phyloP scores from a whole-genome alignment of 2,329 filamentous ascomycete genomes.

The Ophiostoma quercus region DNA sequence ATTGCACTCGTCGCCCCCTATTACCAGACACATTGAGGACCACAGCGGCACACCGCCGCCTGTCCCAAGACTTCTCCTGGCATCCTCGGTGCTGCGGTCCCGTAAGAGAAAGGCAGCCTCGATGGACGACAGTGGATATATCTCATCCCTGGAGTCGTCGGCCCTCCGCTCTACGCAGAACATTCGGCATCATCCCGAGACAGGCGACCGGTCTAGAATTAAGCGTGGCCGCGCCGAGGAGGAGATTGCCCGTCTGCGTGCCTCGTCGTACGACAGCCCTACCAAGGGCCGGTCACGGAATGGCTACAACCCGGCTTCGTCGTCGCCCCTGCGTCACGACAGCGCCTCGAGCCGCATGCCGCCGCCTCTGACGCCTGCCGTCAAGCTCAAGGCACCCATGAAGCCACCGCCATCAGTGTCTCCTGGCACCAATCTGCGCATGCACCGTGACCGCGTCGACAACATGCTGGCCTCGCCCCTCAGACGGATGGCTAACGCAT shows the following conservation, averaged over 20 bases:
- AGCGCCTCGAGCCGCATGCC: slow-evolving; percentile 51
- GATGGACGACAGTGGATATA: slow-evolving; percentile 92
- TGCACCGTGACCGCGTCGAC: slow-evolving; percentile 78
- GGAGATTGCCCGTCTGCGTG: slow-evolving; percentile 87
- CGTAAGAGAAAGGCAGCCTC: slow-evolving; percentile 73
- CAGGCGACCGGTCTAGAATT: slow-evolving; percentile 65
- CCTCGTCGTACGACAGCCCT: slow-evolving; percentile 89
- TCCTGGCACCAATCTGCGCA: slow-evolving; percentile 83
- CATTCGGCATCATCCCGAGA: slow-evolving; percentile 63
- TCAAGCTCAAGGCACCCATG: slow-evolving; percentile 67
- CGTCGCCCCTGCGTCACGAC: slow-evolving; percentile 61
- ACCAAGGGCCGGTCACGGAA: slow-evolving; percentile 59
- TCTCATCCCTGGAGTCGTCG: slow-evolving; percentile 91
- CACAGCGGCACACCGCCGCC: slow-evolving; percentile 74
- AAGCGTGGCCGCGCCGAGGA: slow-evolving; percentile 91
- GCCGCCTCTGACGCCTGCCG: slow-evolving; percentile 69
- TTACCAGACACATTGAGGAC: slow-evolving; percentile 54
- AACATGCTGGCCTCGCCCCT: slow-evolving; percentile 76
- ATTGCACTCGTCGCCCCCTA: slow-evolving; percentile 87
- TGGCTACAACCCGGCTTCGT: slow-evolving; percentile 52
- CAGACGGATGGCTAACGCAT: slow-evolving; percentile 38
- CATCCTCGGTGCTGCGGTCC: slow-evolving; percentile 54
- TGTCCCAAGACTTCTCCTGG: slow-evolving; percentile 48
- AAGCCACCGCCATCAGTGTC: slow-evolving; percentile 70
- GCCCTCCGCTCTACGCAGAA: slow-evolving; percentile 66